Evolutionary conservation across 2,329 filamentous ascomycete genomes (phyloP).

Genomic region (Penicillium sumatraense): DNA sequence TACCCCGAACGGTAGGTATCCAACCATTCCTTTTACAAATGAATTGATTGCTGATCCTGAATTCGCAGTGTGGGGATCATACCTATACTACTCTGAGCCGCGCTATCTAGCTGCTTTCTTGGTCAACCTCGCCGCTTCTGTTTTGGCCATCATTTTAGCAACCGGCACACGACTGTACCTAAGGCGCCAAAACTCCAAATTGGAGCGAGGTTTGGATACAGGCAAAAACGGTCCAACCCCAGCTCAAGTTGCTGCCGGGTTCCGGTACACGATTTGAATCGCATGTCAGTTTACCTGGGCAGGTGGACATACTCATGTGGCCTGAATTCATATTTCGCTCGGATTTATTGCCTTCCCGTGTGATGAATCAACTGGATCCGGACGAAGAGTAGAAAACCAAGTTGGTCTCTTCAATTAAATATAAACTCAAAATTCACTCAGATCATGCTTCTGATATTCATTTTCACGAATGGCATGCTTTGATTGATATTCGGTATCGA

Average conservation of each 20-base stretch:
- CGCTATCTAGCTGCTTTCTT: conserved; percentile 29
- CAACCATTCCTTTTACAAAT: background rate
- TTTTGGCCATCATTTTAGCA: conserved; percentile 25
- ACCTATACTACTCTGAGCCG: conserved; percentile 29
- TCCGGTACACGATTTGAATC: background rate
- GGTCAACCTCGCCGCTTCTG: conserved; percentile 26
- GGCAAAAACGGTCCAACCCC: background rate
- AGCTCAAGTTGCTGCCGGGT: background rate
- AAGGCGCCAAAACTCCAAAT: conserved; percentile 25
- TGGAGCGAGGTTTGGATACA: conserved; percentile 19
- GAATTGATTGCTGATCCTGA: background rate
- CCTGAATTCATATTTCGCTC: too few species aligned
- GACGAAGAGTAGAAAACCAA: too few species aligned
- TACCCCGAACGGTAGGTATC: conserved; percentile 20
- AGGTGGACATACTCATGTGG: too few species aligned
- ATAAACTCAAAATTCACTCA: too few species aligned
- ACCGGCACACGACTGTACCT: conserved; percentile 24
- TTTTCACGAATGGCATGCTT: too few species aligned
- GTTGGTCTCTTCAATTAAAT: too few species aligned
- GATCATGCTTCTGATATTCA: too few species aligned
- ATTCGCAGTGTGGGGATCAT: conserved; percentile 26
- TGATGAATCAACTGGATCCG: too few species aligned
- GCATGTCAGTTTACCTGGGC: too few species aligned
- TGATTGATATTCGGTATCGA: too few species aligned
- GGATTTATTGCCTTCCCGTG: too few species aligned